Evolutionary conservation across 805 yeast species (phyloP).

Genomic region (Lachancea nothofagi): DNA sequence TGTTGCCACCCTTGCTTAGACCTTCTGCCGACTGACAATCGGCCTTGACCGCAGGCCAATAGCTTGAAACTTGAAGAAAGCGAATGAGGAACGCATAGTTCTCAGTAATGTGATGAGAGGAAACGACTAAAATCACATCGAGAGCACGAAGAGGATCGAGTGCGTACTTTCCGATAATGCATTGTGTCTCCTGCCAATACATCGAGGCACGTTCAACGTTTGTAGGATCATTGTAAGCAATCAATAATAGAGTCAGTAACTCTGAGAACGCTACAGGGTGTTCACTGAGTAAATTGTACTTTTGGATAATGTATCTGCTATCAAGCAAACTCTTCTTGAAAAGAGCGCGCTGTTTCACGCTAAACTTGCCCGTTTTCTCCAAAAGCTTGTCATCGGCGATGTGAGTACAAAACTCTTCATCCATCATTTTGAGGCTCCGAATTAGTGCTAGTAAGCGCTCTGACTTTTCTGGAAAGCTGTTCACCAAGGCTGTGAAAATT

Average conservation of each 20-base stretch:
- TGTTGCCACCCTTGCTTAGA: constrained; percentile 48
- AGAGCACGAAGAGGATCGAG: constrained; percentile 69
- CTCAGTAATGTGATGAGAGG: constrained; percentile 39
- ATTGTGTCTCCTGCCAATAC: constrained; percentile 45
- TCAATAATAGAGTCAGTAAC: constrained; percentile 45
- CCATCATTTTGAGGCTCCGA: constrained; percentile 10
- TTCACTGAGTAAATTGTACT: constrained; percentile 66
- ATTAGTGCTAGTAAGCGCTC: constrained; percentile 15
- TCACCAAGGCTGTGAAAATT: constrained; percentile 8
- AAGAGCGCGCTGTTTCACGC: constrained; percentile 10
- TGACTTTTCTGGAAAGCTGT: constrained; percentile 10
- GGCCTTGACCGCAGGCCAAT: constrained; percentile 47
- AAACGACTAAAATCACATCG: constrained; percentile 54
- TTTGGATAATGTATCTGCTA: constrained; percentile 40
- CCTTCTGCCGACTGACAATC: constrained; percentile 31
- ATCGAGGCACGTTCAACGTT: constrained; percentile 39
- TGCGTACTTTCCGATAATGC: constrained; percentile 65
- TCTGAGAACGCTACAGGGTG: constrained; percentile 75
- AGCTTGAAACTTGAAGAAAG: constrained; percentile 49
- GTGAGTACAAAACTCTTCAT: constrained; percentile 5
- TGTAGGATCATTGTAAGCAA: constrained; percentile 39
- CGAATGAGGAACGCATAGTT: constrained; percentile 44
- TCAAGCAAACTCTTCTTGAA: constrained; percentile 12
- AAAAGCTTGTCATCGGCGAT: constrained; percentile 3
- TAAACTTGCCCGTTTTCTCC: constrained; percentile 4